A percentile compares a stretch with the other conserved stretches of the same genome.
These are phyloP conservation scores for Scleromitrula shiraiana DNA, from an alignment of 2,329 filamentous ascomycete species.

Conservation along the genomic window DNA sequence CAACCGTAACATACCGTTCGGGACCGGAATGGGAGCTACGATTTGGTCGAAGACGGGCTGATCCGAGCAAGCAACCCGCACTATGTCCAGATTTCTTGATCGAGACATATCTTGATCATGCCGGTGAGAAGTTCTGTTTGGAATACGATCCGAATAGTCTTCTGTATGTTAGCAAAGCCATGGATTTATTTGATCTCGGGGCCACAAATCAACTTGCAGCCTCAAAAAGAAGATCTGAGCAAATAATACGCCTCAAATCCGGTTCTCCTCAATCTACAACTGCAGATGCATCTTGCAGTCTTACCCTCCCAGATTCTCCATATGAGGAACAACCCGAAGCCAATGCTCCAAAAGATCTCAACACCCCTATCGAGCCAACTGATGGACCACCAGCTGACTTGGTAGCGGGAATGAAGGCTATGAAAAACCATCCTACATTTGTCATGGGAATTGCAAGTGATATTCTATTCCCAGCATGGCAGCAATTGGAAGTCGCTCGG, in stretches of 20 bases:
- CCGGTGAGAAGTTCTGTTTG: conserved; percentile 95
- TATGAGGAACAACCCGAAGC: conserved; percentile 72
- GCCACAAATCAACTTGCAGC: conserved; percentile 58
- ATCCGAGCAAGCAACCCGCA: conserved; percentile 77
- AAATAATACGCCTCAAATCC: conserved; percentile 47
- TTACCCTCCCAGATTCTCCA: conserved; percentile 74
- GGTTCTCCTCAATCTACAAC: conserved; percentile 26
- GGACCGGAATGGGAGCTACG: conserved; percentile 96
- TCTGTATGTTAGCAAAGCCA: conserved; percentile 94
- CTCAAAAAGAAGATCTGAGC: conserved; percentile 51
- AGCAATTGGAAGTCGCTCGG: conserved; percentile 88
- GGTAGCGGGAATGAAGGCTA: conserved; percentile 60
- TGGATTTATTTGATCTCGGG: conserved; percentile 95
- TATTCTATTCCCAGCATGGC: conserved; percentile 95
- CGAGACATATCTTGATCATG: conserved; percentile 96
- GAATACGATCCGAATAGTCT: conserved; percentile 95
- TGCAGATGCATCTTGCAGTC: conserved; percentile 51
- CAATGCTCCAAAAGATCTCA: conserved; percentile 33
- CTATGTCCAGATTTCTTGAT: conserved; percentile 97
- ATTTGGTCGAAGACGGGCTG: conserved; percentile 81
- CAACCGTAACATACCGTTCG: conserved; percentile 92
- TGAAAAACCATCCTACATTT: conserved; percentile 72
- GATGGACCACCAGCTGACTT: conserved; percentile 68
- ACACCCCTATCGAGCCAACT: conserved; percentile 30
- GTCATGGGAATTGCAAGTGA: conserved; percentile 94